Conservation (phyloP, 148 eudicot species). For the Gaultheria prostrata region DNA sequence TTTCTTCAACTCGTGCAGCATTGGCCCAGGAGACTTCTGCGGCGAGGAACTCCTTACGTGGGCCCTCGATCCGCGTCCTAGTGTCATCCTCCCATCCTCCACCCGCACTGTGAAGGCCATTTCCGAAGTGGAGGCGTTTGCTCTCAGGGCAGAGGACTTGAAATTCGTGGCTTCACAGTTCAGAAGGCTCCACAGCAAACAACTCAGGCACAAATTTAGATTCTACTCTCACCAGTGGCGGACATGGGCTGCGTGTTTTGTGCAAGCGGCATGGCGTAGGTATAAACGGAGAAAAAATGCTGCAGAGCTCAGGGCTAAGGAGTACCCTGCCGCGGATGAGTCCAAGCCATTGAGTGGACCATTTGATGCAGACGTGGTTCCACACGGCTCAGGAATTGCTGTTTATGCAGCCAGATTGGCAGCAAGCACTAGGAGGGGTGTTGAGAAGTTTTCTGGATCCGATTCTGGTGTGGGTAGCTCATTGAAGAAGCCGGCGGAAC, state of each 20-base stretch:
- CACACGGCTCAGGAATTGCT: conserved; percentile 33
- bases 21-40: conserved; percentile 77
- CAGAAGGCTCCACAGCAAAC: conserved; percentile 71
- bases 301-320: conserved; percentile 37
- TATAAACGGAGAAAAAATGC: conserved; percentile 36
- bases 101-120: conserved; percentile 77
- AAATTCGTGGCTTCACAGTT: conserved; percentile 75
- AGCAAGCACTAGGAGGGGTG: conserved; percentile 37
- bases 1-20: conserved; percentile 62
- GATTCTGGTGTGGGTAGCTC: conserved; percentile 36
- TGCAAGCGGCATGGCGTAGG: conserved; percentile 80
- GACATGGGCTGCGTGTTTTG: conserved; percentile 76
- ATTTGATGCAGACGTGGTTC: background rate
- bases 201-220: conserved; percentile 66
- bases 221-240: conserved; percentile 88
- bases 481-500: conserved; percentile 80
- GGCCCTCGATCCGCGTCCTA: conserved; percentile 66
- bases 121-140: conserved; percentile 81
- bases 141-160: conserved; percentile 62
- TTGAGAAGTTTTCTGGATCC: conserved; percentile 27
- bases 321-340: conserved; percentile 13
- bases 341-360: background rate
- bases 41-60: conserved; percentile 85
- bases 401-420: conserved; percentile 43
- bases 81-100: conserved; percentile 65